Base-by-base conservation (phyloP, 1,284 basidiomycete genomes). In the Sparassis latifolia region DNA sequence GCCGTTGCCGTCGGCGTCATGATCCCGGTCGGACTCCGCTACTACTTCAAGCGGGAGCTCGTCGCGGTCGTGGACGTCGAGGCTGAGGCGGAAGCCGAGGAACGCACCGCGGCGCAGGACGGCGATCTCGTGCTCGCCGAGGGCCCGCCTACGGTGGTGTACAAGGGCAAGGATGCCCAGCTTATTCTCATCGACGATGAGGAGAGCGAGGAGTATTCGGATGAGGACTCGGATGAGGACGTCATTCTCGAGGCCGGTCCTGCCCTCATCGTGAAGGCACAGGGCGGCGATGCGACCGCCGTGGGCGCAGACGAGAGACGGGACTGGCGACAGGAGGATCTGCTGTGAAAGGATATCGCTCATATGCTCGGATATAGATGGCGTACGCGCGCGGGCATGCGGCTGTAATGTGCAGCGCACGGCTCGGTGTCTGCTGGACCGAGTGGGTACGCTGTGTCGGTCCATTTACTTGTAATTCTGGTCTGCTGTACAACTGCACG, bases 1-100 rank as follows among this genome's bases (percentile, higher is more conserved):
- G 91, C 89, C 0, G 86, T 97, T 45, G 86, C 90, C 48, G 77
- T 92, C 9, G 96, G 95, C 2, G 94, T 93, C 3, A 73, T 97
- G 67, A 89, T 97, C 48, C 95, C 95, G 0, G 92, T 97, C 35
- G 89, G 87, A 2, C 70, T 97, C 53, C 79, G 91, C 52, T 90
- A 86, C 61, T 86, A 76, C 72, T 89, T 86, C 69, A 74, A 75
- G 57, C 72, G 74, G 44, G 68, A 70, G 61, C 61, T 67, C 37
- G 67, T 61, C 40, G 71, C 78, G 49, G 78, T 77, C 5, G 74
- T 71, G 20, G 75, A 73, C 10, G 77, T 71, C 44, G 75, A 73
- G 39, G 72, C 73, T 10, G 73, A 71, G 32, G 72, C 75, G 43
- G 71, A 63, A 28, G 65, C 60, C 3, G 69, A 63, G 6, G 66